Base-by-base conservation (phyloP, 225 moss, liverwort and hornwort genomes). In the Pseudoscleropodium purum region DNA sequence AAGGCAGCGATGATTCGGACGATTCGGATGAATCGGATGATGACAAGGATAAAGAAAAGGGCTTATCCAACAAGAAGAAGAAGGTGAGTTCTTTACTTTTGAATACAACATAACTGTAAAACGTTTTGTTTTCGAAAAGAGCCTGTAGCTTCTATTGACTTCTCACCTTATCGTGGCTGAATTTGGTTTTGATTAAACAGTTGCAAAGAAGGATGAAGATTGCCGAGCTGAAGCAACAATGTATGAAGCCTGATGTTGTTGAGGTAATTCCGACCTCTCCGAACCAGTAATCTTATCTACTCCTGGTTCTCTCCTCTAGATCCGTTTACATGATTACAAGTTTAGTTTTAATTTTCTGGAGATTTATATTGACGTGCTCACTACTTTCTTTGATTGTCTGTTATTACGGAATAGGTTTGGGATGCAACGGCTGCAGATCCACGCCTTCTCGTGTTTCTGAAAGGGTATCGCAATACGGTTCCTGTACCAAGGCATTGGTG, bases 401-500 rank as follows among this genome's bases (percentile, higher is more conserved):
- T 92, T 75, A 86, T 76, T 81, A 6, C 52, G 54, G 70, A 72
- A 80, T 87, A 99, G 99, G 99, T 99, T 78, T 99, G 99, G 99
- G 99, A 99, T 93, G 99, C 99, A 81, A 99, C 99, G 75, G 99
- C 99, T 76, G 97, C 97, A 85, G 97, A 99, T 94, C 99, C 99
- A 81, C 96, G 99, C 74, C 95, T 99, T 61, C 93, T 99, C 73
- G 99, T 99, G 52, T 99, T 97, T 87, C 89, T 99, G 88, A 99
- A 99, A 93, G 97, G 96, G 31, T 99, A 99, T 88, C 97, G 99
- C 90, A 99, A 99, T 79, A 99, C 99, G 63, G 99, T 99, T 87
- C 99, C 99, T 90, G 99, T 99, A 82, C 99, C 99, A 88, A 96
- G 99, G 90, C 99, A 99, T 90, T 99, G 99, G 99, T 99, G 99